Evolutionary conservation across 352 stramenopile species (phyloP).

Genomic region (Globisporangium abappressorium): DNA sequence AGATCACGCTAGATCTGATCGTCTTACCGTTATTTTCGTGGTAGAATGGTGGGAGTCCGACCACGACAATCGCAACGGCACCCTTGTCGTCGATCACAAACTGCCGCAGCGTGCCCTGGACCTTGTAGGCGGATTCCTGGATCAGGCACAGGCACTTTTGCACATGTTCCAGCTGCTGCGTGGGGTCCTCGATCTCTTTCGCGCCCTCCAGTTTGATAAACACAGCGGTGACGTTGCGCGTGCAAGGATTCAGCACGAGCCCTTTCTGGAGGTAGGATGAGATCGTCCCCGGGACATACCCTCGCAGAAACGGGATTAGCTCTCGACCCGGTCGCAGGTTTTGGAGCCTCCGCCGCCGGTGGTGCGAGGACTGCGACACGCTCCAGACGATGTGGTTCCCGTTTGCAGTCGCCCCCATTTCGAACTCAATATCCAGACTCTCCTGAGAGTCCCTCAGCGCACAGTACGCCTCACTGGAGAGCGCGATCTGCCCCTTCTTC

Average conservation of each 20-base stretch:
- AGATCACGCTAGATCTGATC: neutral
- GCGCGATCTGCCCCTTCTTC: slow-evolving; percentile 64
- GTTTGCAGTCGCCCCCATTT: slow-evolving; percentile 22
- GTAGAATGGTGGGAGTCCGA: slow-evolving; percentile 77
- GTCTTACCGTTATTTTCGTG: slow-evolving; percentile 80
- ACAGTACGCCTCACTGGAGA: slow-evolving; percentile 52
- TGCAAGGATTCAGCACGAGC: slow-evolving; percentile 57
- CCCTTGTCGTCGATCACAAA: slow-evolving; percentile 89
- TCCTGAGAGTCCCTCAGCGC: slow-evolving; percentile 32
- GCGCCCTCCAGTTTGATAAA: slow-evolving; percentile 69
- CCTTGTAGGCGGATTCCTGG: slow-evolving; percentile 76
- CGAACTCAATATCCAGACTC: slow-evolving; percentile 22
- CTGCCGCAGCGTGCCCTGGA: slow-evolving; percentile 77
- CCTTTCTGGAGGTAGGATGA: slow-evolving; percentile 66
- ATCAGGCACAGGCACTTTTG: slow-evolving; percentile 63
- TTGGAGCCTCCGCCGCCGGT: slow-evolving; percentile 3
- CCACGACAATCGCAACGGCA: slow-evolving; percentile 69
- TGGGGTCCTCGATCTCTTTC: slow-evolving; percentile 36
- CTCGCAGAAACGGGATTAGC: slow-evolving; percentile 55
- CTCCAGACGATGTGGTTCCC: slow-evolving; percentile 52
- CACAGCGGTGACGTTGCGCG: slow-evolving; percentile 64
- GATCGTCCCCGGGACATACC: slow-evolving; percentile 71
- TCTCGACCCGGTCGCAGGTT: slow-evolving; percentile 26
- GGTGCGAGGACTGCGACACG: slow-evolving; percentile 18
- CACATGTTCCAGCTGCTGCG: slow-evolving; percentile 48